These are phyloP conservation scores for Sclerotinia subarctica DNA, from an alignment of 2,329 filamentous ascomycete genomes.

Conservation along the genomic window DNA sequence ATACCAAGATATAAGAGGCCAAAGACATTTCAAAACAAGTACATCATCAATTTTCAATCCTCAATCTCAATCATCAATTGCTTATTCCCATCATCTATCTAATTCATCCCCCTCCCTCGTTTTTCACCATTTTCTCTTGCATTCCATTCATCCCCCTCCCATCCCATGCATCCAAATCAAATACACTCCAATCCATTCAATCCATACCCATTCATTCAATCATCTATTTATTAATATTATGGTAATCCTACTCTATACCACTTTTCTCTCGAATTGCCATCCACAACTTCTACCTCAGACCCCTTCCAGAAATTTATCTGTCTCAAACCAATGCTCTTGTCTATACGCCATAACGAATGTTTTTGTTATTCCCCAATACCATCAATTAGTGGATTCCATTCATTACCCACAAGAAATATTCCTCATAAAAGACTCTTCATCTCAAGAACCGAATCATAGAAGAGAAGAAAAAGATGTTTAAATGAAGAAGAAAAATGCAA, in stretches of 20 bases:
- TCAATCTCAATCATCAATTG: not conserved
- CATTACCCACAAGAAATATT: not conserved
- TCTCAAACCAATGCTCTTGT: not conserved
- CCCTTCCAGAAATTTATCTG: not conserved
- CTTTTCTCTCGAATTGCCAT: not conserved
- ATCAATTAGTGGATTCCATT: slow-evolving; percentile 5
- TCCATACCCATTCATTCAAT: slow-evolving; percentile 2
- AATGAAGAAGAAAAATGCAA: slow-evolving; percentile 11
- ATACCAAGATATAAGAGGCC: no score
- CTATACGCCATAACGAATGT: slow-evolving; percentile 14
- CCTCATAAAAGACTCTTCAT: slow-evolving; percentile 9
- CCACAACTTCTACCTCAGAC: not conserved
- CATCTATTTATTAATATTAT: slow-evolving; percentile 19
- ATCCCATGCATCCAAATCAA: slow-evolving; percentile 10
- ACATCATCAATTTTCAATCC: not conserved
- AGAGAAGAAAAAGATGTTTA: slow-evolving; percentile 9
- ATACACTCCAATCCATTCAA: slow-evolving; percentile 10
- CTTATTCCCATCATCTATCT: not conserved
- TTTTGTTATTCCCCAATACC: slow-evolving; percentile 7
- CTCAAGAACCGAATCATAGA: slow-evolving; percentile 2
- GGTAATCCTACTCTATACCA: not conserved
- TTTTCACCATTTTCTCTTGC: not conserved
- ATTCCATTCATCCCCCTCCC: not conserved
- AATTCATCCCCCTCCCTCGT: not conserved
- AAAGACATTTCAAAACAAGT: not conserved